These are phyloP conservation scores for Diplodia intermedia DNA, from an alignment of 2,329 filamentous ascomycete genomes.

Conservation along the genomic window DNA sequence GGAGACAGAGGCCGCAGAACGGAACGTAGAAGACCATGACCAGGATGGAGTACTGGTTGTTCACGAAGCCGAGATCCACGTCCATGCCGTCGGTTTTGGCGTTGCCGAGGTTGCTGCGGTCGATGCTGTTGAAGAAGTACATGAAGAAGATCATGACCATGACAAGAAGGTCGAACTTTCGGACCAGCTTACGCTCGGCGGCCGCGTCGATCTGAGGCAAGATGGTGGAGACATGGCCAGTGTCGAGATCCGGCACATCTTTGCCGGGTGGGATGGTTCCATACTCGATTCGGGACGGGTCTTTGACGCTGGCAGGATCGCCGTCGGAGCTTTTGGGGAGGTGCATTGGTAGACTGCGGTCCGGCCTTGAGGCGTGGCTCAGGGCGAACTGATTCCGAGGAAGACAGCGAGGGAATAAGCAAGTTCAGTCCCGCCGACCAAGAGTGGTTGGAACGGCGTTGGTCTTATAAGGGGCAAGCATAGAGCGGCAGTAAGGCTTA, in stretches of 20 bases:
- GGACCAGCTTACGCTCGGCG: conserved; percentile 24
- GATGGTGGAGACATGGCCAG: background rate
- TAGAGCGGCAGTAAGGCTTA: background rate
- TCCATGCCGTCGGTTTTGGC: conserved; percentile 44
- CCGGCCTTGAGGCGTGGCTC: too few relatives aligned
- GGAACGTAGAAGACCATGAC: conserved; percentile 47
- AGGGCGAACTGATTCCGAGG: background rate
- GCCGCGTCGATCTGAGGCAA: background rate
- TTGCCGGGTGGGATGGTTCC: background rate
- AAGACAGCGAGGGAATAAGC: background rate
- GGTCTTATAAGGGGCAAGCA: conserved; percentile 7
- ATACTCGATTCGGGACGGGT: background rate
- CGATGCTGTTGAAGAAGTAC: conserved; percentile 35
- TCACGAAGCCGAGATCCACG: conserved; percentile 40
- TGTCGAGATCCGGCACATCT: background rate
- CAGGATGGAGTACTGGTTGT: conserved; percentile 44
- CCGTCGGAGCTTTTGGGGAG: background rate
- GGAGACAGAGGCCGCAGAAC: conserved; percentile 35
- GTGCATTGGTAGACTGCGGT: background rate
- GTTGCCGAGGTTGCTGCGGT: conserved; percentile 44
- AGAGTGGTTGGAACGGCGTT: background rate
- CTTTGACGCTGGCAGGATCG: conserved; percentile 12
- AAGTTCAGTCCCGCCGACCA: background rate
- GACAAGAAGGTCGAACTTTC: conserved; percentile 24
- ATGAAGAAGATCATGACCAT: conserved; percentile 31